Conservation (phyloP, 495 filamentous ascomycete genomes). For the Xylaria longipes region DNA sequence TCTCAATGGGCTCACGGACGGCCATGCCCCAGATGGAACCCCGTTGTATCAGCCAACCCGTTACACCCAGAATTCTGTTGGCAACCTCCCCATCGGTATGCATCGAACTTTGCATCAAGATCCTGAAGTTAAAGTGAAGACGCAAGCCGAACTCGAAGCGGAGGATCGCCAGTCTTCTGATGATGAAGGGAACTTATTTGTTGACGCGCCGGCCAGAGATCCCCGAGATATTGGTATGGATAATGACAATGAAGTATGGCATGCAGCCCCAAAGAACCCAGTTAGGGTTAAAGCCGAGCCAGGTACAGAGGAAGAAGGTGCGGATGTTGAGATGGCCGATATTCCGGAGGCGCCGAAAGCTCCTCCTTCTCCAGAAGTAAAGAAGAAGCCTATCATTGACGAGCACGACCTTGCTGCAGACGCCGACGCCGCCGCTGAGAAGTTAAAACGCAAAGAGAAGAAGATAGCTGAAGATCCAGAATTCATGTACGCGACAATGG, state of each 20-base stretch:
- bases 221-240: conserved; percentile 43
- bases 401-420: conserved; percentile 21
- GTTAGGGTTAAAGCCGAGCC: conserved; percentile 43
- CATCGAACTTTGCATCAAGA: conserved; percentile 60
- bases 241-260: conserved; percentile 44
- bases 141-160: conserved; percentile 57
- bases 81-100: conserved; percentile 57
- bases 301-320: conserved; percentile 37
- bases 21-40: conserved; percentile 39
- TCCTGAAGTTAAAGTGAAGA: conserved; percentile 57
- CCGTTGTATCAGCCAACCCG: conserved; percentile 31
- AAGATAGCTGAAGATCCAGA: conserved; percentile 45
- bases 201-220: conserved; percentile 37
- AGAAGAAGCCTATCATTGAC: conserved; percentile 34
- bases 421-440: conserved; percentile 9
- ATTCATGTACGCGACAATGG: conserved; percentile 36
- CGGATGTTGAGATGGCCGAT: conserved; percentile 45
- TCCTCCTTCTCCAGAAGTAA: conserved; percentile 42
- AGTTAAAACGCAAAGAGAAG: conserved; percentile 41
- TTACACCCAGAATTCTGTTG: conserved; percentile 40
- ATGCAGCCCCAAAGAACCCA: conserved; percentile 37
- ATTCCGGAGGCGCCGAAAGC: conserved; percentile 43
- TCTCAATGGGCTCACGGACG: conserved; percentile 42
- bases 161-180: conserved; percentile 46
- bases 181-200: conserved; percentile 53